Evolutionary conservation across 768 basidiomycete species (phyloP).

Genomic region (Psilocybe azurescens): DNA sequence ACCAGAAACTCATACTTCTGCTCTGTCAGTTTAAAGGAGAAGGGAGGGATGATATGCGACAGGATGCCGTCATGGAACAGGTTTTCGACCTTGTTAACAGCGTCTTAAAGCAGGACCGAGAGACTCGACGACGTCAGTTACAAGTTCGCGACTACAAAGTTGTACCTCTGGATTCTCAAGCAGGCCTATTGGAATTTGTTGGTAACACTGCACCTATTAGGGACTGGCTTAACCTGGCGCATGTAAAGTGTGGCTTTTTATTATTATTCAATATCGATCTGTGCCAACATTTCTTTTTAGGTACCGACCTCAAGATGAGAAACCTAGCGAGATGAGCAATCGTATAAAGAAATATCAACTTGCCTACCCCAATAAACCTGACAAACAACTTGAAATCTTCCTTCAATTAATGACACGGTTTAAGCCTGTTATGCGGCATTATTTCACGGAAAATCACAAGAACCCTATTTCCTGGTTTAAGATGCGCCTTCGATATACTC

Average conservation of each 20-base stretch:
- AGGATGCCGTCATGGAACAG: slow-evolving; percentile 99
- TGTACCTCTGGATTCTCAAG: slow-evolving; percentile 78
- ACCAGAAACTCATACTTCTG: slow-evolving; percentile 6
- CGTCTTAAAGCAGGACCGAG: slow-evolving; percentile 73
- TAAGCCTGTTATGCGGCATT: slow-evolving; percentile 91
- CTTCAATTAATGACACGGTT: slow-evolving; percentile 47
- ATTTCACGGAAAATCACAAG: slow-evolving; percentile 90
- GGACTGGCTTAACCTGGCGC: slow-evolving; percentile 67
- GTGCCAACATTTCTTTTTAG: slow-evolving; percentile 39
- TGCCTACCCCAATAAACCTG: slow-evolving; percentile 31
- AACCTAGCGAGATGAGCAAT: slow-evolving; percentile 32
- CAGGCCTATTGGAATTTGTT: slow-evolving; percentile 93
- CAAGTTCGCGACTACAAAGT: slow-evolving; percentile 87
- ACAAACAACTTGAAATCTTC: slow-evolving; percentile 37
- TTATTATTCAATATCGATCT: background rate
- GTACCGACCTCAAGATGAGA: slow-evolving; percentile 67
- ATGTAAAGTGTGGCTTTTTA: slow-evolving; percentile 52
- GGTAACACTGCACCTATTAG: slow-evolving; percentile 71
- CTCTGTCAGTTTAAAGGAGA: slow-evolving; percentile 84
- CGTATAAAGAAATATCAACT: slow-evolving; percentile 34
- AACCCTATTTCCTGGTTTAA: slow-evolving; percentile 91
- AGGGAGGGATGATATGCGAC: slow-evolving; percentile 89
- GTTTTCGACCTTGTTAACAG: slow-evolving; percentile 90
- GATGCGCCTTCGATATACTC: slow-evolving; percentile 87
- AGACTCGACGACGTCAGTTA: slow-evolving; percentile 76